phyloP scores from a whole-genome alignment of 495 filamentous ascomycete species.

The Talaromyces wortmannii region DNA sequence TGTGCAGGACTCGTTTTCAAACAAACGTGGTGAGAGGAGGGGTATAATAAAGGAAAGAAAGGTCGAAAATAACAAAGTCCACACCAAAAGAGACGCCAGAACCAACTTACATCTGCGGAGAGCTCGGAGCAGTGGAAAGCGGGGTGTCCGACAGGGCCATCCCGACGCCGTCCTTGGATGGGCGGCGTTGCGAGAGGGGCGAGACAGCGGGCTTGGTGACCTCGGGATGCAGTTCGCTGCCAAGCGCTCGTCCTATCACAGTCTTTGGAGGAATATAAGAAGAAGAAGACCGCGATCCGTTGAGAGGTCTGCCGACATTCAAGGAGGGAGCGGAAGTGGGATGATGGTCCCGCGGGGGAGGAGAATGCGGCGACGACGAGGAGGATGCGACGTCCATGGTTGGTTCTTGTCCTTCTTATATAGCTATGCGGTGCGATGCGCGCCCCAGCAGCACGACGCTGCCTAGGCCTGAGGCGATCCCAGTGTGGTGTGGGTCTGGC shows the following conservation, averaged over 20 bases:
- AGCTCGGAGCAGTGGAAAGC: constrained; percentile 58
- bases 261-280: constrained; percentile 28
- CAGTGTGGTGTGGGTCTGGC: background rate
- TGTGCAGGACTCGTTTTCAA: constrained; percentile 5
- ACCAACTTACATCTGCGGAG: constrained; percentile 59
- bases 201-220: constrained; percentile 20
- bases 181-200: constrained; percentile 21
- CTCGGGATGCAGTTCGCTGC: constrained; percentile 41
- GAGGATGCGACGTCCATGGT: constrained; percentile 26
- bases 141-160: constrained; percentile 61
- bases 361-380: background rate
- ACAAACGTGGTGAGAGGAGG: background rate
- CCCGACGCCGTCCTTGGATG: constrained; percentile 47
- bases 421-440: background rate
- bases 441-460: background rate
- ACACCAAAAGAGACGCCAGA: background rate
- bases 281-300: background rate
- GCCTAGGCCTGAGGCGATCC: background rate
- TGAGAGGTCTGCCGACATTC: background rate
- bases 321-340: background rate
- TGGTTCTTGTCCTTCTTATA: constrained; percentile 39
- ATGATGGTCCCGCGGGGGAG: background rate
- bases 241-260: constrained; percentile 39
- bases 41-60: background rate
- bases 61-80: background rate